phyloP scores from a whole-genome alignment of 257 asterid species.

The Solanum bulbocastanum region DNA sequence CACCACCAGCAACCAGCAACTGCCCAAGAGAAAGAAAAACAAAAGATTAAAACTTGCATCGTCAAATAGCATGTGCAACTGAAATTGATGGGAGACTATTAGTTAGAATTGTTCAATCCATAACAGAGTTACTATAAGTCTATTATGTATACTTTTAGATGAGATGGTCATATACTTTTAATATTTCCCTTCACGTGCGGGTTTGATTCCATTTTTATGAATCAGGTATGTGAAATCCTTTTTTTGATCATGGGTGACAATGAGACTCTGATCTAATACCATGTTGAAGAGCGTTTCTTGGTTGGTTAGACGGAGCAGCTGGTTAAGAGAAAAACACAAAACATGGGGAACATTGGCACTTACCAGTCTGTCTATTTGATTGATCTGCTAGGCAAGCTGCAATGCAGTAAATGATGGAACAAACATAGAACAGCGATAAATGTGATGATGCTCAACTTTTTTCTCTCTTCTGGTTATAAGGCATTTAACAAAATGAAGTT shows the following conservation, averaged over 20 bases:
- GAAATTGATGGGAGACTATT: not conserved
- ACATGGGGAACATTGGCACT: not conserved
- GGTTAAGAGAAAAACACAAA: not conserved
- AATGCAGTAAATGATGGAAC: not conserved
- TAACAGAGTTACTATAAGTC: not conserved
- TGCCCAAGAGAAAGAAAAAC: constrained; percentile 11
- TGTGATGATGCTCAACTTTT: not conserved
- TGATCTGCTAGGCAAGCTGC: not conserved
- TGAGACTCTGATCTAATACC: not conserved
- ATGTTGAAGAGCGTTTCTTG: not conserved
- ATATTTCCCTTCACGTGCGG: not conserved
- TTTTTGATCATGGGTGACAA: not conserved
- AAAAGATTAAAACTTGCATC: not conserved
- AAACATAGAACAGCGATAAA: not conserved
- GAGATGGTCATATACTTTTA: not conserved
- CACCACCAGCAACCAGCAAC: constrained; percentile 96
- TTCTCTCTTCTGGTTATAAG: not conserved
- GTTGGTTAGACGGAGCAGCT: not conserved
- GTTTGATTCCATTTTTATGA: not conserved
- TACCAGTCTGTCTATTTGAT: not conserved
- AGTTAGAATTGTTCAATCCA: not conserved
- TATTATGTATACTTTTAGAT: not conserved
- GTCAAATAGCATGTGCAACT: not conserved
- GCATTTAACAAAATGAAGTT: not conserved
- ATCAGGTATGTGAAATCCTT: not conserved